Base-by-base conservation (phyloP, 2,329 filamentous ascomycete species). In the Monilinia laxa region DNA sequence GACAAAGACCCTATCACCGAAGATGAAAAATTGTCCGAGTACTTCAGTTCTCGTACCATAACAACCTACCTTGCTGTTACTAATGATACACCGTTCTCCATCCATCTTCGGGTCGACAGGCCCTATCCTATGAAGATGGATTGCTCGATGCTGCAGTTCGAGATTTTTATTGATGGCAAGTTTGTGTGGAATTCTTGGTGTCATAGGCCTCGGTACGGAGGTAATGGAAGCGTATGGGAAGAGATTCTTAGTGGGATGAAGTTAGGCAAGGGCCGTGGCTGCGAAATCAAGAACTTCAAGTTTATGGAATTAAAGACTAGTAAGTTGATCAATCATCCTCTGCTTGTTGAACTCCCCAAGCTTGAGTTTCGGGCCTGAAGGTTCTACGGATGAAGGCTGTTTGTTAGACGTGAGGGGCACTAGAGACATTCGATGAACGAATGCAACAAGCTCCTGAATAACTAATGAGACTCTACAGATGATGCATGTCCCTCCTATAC, bases 151-250 rank as follows among this genome's bases (percentile, higher is more conserved):
- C 12, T 67, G 4, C 57, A 58, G 5, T 71, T 70, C 35, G 4
- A 65, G 4, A 64, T 71, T 14, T 49, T 5, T 14, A 28, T 71
- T 20, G 68, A 71, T 58, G 69, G 70, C 0, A 60, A 57, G 4
- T 16, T 35, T 20, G 69, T 56, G 16, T 66, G 67, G 49, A 38
- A 35, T 40, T 28, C 31, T 18, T 58, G 28, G 3, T 69, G 67
- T 28, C 28, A 18, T 3, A 31, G 68, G 16, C 67, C 70, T 38
- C 28, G 16, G 14, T 70, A 69, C 11, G 54, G 65, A 4, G 9
- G 62, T 6, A 55, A 68, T 28, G 62, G 55, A 23, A 60, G 38
- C 11, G 28, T 20, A 0, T 72, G 68, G 70, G 56, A 62, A 16
- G 65, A 68, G 1, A 42, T 51, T 2, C 14, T 69, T 3, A 16